These are phyloP conservation scores for Malassezia furfur DNA, from an alignment of 1,284 basidiomycete genomes.

Conservation along the genomic window DNA sequence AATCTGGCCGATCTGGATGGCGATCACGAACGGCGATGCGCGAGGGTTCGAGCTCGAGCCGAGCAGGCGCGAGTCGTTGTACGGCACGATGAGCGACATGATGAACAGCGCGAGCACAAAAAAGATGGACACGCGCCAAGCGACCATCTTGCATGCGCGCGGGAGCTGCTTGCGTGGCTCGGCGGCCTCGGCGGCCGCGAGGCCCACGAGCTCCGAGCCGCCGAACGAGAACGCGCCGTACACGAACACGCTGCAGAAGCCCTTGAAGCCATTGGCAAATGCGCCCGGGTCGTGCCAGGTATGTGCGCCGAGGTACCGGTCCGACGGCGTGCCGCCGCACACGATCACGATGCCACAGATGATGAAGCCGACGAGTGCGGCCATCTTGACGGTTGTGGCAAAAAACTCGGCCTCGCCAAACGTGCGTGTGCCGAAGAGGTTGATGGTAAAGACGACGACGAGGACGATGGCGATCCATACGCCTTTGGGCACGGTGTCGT, in stretches of 20 bases:
- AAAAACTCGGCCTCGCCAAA: constrained; percentile 51
- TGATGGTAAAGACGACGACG: constrained; percentile 64
- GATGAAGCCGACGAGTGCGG: constrained; percentile 41
- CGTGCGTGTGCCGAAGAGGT: constrained; percentile 57
- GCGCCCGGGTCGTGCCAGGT: constrained; percentile 9
- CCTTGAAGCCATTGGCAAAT: constrained; percentile 19
- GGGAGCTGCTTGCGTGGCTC: constrained; percentile 49
- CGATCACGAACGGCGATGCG: constrained; percentile 53
- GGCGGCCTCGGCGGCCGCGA: constrained; percentile 61
- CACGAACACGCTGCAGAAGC: constrained; percentile 46
- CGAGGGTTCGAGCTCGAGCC: constrained; percentile 48
- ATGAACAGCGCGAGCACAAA: constrained; percentile 54
- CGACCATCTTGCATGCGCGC: constrained; percentile 32
- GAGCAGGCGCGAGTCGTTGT: constrained; percentile 16
- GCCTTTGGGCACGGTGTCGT: constrained; percentile 29
- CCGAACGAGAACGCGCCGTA: constrained; percentile 70
- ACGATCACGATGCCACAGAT: constrained; percentile 38
- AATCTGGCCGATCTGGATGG: constrained; percentile 50
- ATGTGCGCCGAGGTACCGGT: constrained; percentile 2
- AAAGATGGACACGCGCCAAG: constrained; percentile 50
- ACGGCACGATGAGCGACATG: constrained; percentile 30
- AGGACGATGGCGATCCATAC: constrained; percentile 67
- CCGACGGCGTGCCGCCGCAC: constrained; percentile 34
- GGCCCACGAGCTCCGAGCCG: constrained; percentile 74
- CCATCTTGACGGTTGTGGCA: constrained; percentile 46